Evolutionary conservation across 192 early-diverging fungal species (phyloP).

Genomic region (Coemansia sp.): DNA sequence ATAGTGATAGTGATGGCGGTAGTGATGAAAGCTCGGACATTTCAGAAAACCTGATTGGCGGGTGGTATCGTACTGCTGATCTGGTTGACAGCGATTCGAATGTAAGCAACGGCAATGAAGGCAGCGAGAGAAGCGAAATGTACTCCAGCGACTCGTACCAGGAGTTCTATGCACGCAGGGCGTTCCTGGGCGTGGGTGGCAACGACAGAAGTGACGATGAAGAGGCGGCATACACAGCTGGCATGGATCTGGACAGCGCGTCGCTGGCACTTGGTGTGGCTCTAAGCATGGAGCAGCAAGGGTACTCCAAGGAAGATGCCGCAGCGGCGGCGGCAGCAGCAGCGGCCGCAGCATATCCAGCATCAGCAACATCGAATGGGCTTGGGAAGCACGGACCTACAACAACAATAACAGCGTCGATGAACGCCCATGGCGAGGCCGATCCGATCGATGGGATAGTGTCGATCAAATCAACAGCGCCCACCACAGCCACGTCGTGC

Average conservation of each 20-base stretch:
- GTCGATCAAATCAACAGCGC: slow-evolving; percentile 43
- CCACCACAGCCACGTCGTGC: slow-evolving; percentile 16
- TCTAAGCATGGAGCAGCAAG: slow-evolving; percentile 56
- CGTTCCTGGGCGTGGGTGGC: slow-evolving; percentile 36
- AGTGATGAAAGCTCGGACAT: slow-evolving; percentile 11
- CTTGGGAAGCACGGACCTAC: slow-evolving; percentile 21
- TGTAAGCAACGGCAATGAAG: slow-evolving; percentile 36
- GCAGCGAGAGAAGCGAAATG: slow-evolving; percentile 23
- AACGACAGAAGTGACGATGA: slow-evolving; percentile 11
- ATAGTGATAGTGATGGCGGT: slow-evolving; percentile 12
- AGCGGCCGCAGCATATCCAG: slow-evolving; percentile 40
- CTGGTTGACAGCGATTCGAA: slow-evolving; percentile 24
- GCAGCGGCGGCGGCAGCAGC: slow-evolving; percentile 36
- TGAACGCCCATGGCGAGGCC: slow-evolving; percentile 53
- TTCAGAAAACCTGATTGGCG: slow-evolving; percentile 41
- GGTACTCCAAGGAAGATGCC: slow-evolving; percentile 53
- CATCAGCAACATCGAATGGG: background rate
- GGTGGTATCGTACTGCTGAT: slow-evolving; percentile 29
- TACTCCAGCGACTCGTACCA: slow-evolving; percentile 51
- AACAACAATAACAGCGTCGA: slow-evolving; percentile 51
- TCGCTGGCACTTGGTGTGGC: slow-evolving; percentile 54
- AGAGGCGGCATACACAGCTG: slow-evolving; percentile 19
- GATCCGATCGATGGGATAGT: slow-evolving; percentile 56
- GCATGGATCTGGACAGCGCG: slow-evolving; percentile 46
- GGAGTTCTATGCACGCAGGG: slow-evolving; percentile 45